These are phyloP conservation scores for Penicillium hesseltinei DNA, from an alignment of 2,329 filamentous ascomycete species.

Conservation along the genomic window DNA sequence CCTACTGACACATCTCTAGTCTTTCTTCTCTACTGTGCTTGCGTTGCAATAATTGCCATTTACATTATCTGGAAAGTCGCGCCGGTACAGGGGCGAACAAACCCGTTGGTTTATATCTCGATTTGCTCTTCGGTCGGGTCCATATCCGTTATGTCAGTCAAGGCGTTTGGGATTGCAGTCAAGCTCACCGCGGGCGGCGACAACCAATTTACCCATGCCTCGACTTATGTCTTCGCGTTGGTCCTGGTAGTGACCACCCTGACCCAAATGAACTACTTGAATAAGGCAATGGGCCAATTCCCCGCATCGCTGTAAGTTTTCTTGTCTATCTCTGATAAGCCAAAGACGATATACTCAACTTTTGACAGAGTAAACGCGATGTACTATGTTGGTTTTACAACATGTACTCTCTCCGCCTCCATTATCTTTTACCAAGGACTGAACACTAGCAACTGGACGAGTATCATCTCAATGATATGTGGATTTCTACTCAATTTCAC, in stretches of 20 bases:
- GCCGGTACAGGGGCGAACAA: constrained; percentile 86
- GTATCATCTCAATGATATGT: constrained; percentile 85
- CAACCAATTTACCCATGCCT: constrained; percentile 88
- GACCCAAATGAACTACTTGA: constrained; percentile 99
- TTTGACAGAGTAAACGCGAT: constrained; percentile 77
- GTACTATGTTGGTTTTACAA: constrained; percentile 97
- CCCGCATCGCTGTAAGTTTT: constrained; percentile 85
- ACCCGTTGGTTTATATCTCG: constrained; percentile 91
- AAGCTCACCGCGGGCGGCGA: constrained; percentile 90
- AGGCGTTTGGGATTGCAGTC: constrained; percentile 94
- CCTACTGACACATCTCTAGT: constrained; percentile 51
- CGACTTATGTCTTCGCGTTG: constrained; percentile 96
- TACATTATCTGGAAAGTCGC: constrained; percentile 97
- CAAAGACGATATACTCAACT: background rate
- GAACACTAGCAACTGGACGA: constrained; percentile 88
- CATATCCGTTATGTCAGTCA: constrained; percentile 98
- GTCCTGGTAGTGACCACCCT: constrained; percentile 89
- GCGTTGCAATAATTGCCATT: constrained; percentile 77
- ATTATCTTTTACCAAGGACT: constrained; percentile 96
- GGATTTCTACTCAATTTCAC: constrained; percentile 94
- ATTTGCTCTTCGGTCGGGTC: constrained; percentile 97
- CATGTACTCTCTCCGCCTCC: constrained; percentile 86
- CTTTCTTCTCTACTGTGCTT: constrained; percentile 83
- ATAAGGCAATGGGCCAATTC: constrained; percentile 95
- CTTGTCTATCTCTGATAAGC: background rate